Evolutionary conservation across 345 rosid genomes (phyloP).

Genomic region (Gossypium herbaceum): DNA sequence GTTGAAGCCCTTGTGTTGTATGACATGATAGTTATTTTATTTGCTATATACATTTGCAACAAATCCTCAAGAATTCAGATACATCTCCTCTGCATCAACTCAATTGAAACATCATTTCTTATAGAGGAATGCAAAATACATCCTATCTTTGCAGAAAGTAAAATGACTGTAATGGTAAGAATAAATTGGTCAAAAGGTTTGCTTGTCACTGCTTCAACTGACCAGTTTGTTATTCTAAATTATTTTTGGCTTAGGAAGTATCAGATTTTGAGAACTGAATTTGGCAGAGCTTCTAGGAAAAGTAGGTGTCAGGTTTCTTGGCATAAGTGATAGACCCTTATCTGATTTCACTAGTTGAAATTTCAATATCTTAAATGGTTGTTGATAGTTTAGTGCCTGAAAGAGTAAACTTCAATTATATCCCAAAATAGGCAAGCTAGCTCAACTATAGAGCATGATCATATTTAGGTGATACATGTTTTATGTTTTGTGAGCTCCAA

Average conservation of each 20-base stretch:
- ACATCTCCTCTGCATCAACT: not conserved
- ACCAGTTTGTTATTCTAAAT: slow-evolving; percentile 20
- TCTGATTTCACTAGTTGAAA: slow-evolving; percentile 4
- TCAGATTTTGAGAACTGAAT: slow-evolving; percentile 1
- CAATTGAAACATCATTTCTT: not conserved
- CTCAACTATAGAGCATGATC: not conserved
- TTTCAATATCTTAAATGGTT: slow-evolving; percentile 11
- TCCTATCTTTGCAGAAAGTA: not conserved
- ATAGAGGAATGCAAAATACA: not conserved
- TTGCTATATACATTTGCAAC: not conserved
- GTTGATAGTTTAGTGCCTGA: slow-evolving; percentile 18
- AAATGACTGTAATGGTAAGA: not conserved
- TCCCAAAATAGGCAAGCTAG: not conserved
- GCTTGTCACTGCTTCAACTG: not conserved
- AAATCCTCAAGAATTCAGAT: not conserved
- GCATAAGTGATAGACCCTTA: slow-evolving; percentile 3
- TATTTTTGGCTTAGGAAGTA: slow-evolving; percentile 7
- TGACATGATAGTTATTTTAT: not conserved
- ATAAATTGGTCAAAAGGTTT: not conserved
- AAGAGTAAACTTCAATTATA: slow-evolving; percentile 1
- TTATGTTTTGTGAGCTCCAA: too few relatives aligned
- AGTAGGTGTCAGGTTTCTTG: not conserved
- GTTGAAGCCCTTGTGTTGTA: not conserved
- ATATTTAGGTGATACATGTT: too few relatives aligned
- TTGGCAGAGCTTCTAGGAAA: slow-evolving; percentile 17